Percentiles rank a stretch among this genome's conserved stretches.
Conservation (phyloP, 345 rosid genomes). For the Kernera saxatilis region DNA sequence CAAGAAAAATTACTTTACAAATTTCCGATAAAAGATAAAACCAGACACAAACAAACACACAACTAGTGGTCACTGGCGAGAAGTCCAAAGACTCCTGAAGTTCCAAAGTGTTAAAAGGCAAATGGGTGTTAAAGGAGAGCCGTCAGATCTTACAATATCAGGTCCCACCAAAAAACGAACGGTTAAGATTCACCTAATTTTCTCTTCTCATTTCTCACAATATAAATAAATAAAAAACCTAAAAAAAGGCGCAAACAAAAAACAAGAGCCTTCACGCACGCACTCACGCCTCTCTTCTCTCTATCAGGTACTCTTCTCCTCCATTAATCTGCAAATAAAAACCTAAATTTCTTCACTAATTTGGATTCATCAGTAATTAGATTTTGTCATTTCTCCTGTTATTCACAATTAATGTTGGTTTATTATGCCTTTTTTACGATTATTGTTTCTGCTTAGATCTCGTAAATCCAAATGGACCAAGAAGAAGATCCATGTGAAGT, state of each 20-base stretch:
- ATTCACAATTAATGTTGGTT: background rate
- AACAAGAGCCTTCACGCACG: too few relatives aligned
- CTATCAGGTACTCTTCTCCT: slow-evolving; percentile 10
- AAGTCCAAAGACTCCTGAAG: slow-evolving; percentile 17
- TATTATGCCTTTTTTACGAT: background rate
- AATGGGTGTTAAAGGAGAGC: background rate
- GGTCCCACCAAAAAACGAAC: background rate
- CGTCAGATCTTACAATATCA: background rate
- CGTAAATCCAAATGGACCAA: slow-evolving; percentile 9
- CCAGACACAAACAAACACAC: background rate
- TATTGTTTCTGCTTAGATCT: slow-evolving; percentile 8
- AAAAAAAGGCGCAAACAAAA: slow-evolving; percentile 31
- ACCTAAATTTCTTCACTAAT: background rate
- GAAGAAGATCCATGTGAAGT: slow-evolving; percentile 11
- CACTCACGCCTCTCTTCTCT: slow-evolving; percentile 8
- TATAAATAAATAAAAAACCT: slow-evolving; percentile 25
- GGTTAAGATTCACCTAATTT: background rate
- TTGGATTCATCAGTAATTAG: background rate
- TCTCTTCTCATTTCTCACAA: background rate
- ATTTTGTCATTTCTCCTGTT: background rate
- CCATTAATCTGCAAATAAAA: background rate
- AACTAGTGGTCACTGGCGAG: background rate
- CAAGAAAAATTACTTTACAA: background rate
- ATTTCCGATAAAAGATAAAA: too few relatives aligned
- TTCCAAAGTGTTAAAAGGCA: background rate